These are phyloP conservation scores for Coniochaeta sp. DNA, from an alignment of 2,329 filamentous ascomycete species.

Conservation along the genomic window DNA sequence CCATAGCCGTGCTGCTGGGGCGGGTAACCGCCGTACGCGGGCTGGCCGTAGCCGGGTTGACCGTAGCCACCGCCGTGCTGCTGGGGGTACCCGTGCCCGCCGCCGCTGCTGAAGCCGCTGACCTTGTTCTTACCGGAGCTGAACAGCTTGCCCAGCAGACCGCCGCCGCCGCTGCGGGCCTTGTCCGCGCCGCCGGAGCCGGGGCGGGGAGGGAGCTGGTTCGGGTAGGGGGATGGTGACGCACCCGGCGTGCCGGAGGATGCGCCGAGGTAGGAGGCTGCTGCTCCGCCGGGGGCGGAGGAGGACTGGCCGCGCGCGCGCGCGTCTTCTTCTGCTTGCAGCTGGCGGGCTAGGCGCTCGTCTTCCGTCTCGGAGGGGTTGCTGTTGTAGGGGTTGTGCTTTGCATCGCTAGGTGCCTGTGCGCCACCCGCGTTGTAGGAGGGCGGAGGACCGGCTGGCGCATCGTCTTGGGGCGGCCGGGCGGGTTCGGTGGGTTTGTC, in stretches of 20 bases:
- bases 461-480: constrained; percentile 31
- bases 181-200: constrained; percentile 25
- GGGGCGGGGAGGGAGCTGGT: constrained; percentile 35
- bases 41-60: constrained; percentile 18
- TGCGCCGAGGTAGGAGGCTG: constrained; percentile 24
- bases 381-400: constrained; percentile 64
- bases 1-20: constrained; percentile 25
- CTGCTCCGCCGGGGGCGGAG: constrained; percentile 19
- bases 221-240: constrained; percentile 23
- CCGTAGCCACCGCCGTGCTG: constrained; percentile 22
- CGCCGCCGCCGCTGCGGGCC: constrained; percentile 28
- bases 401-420: constrained; percentile 45
- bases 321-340: constrained; percentile 80
- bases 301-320: constrained; percentile 30
- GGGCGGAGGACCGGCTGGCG: constrained; percentile 57
- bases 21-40: constrained; percentile 28
- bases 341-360: constrained; percentile 63
- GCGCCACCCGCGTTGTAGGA: constrained; percentile 48
- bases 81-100: constrained; percentile 22
- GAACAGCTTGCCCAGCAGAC: constrained; percentile 46
- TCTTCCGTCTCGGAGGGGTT: constrained; percentile 50
- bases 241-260: constrained; percentile 16
- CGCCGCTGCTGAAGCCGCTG: too few species aligned
- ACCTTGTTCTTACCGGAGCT: constrained; percentile 31
- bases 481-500: constrained; percentile 69